Evolutionary conservation across 306 rosid species (phyloP).

Genomic region (Cicer pinnatifidum): DNA sequence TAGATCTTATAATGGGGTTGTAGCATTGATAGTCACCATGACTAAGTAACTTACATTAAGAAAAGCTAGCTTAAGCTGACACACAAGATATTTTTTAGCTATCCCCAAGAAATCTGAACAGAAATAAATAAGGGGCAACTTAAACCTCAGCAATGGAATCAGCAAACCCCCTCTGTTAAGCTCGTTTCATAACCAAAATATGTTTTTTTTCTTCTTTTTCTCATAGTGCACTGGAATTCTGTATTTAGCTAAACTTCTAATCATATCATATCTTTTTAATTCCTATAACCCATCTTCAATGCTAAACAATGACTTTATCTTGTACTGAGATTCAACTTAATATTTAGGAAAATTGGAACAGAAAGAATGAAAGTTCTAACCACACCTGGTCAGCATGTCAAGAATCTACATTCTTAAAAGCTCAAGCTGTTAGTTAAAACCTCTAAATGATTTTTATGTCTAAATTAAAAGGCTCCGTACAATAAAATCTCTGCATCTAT

Average conservation of each 20-base stretch:
- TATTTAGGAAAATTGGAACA: neutral
- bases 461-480: neutral
- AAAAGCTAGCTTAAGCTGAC: constrained; percentile 1
- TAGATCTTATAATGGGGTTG: constrained; percentile 14
- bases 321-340: neutral
- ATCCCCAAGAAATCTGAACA: constrained; percentile 17
- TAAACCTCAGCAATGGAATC: constrained; percentile 20
- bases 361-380: constrained; percentile 14
- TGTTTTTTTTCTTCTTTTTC: neutral
- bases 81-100: constrained; percentile 6
- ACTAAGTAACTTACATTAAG: neutral
- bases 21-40: neutral
- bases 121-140: neutral
- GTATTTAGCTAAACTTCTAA: neutral
- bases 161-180: neutral
- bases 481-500: constrained; percentile 1
- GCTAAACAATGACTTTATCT: constrained; percentile 12
- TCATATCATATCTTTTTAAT: neutral
- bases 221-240: neutral
- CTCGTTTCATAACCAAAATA: neutral
- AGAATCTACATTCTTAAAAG: neutral
- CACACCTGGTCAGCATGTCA: neutral
- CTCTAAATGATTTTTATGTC: neutral
- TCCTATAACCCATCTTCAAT: constrained; percentile 23
- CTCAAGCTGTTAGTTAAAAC: neutral